A percentile compares a stretch with the other conserved stretches of the same genome.
These are phyloP conservation scores for Globisporangium acanthophoron DNA, from an alignment of 352 stramenopile genomes.

Conservation along the genomic window DNA sequence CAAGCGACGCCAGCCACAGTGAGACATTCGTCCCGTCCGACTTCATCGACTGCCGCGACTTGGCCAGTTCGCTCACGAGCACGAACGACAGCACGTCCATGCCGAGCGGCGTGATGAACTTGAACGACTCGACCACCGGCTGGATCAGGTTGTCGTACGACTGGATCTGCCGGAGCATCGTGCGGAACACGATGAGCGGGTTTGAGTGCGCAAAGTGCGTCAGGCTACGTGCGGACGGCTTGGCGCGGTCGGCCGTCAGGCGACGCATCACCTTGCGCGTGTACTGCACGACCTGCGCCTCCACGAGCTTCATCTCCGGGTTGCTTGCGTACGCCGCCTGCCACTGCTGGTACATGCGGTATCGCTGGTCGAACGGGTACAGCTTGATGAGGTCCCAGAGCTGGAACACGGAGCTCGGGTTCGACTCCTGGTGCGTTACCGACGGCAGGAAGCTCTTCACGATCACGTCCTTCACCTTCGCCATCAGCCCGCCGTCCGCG, in stretches of 20 bases:
- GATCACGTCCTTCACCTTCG: slow-evolving; percentile 46
- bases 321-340: slow-evolving; percentile 51
- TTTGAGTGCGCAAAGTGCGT: slow-evolving; percentile 92
- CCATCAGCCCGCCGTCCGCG: slow-evolving; percentile 9
- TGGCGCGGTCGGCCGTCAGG: slow-evolving; percentile 75
- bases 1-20: slow-evolving; percentile 91
- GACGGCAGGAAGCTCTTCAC: slow-evolving; percentile 65
- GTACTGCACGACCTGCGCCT: slow-evolving; percentile 61
- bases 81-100: slow-evolving; percentile 94
- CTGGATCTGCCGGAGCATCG: slow-evolving; percentile 94
- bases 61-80: slow-evolving; percentile 88
- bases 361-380: slow-evolving; percentile 73
- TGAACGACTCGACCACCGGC: slow-evolving; percentile 94
- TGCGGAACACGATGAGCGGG: slow-evolving; percentile 92
- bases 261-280: slow-evolving; percentile 77
- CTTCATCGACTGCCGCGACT: slow-evolving; percentile 82
- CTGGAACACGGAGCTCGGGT: slow-evolving; percentile 68
- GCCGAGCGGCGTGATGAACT: slow-evolving; percentile 90
- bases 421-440: slow-evolving; percentile 68
- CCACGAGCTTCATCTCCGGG: slow-evolving; percentile 57
- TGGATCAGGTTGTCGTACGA: slow-evolving; percentile 97
- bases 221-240: slow-evolving; percentile 63
- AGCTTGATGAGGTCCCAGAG: slow-evolving; percentile 82
- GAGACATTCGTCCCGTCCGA: slow-evolving; percentile 89
- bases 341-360: slow-evolving; percentile 80